Conservation (phyloP, 257 asterid species). For the Orobanche coerulescens region DNA sequence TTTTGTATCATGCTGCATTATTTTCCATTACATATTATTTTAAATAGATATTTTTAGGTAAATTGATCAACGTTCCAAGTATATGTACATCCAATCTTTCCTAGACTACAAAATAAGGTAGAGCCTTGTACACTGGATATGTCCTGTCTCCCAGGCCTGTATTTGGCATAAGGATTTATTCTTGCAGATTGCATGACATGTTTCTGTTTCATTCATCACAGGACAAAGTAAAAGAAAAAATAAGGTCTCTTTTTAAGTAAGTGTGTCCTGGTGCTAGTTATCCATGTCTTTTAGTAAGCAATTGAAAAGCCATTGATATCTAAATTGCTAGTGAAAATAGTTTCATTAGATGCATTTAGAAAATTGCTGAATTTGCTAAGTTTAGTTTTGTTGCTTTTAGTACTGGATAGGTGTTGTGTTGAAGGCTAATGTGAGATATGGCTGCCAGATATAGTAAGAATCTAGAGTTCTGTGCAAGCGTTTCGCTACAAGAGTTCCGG, state of each 20-base stretch:
- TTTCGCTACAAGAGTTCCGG: background rate
- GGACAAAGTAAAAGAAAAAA: background rate
- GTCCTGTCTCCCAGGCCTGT: background rate
- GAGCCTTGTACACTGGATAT: background rate
- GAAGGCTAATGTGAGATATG: background rate
- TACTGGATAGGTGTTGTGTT: background rate
- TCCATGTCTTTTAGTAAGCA: slow-evolving; percentile 6
- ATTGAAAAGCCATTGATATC: background rate
- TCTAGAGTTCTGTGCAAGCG: background rate
- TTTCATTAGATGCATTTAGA: background rate
- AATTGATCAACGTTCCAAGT: background rate
- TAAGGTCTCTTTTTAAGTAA: background rate
- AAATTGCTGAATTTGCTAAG: background rate
- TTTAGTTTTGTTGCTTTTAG: background rate
- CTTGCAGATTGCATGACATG: slow-evolving; percentile 12
- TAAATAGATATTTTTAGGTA: background rate
- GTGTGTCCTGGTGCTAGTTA: slow-evolving; percentile 4
- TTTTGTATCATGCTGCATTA: background rate
- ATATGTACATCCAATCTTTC: background rate
- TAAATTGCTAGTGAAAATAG: background rate
- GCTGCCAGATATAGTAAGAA: background rate
- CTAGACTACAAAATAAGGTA: slow-evolving; percentile 4
- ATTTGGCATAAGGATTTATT: background rate
- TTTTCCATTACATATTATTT: background rate
- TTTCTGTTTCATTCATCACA: background rate